Evolutionary conservation across 2,329 filamentous ascomycete genomes (phyloP).

Genomic region (Calonectria honghensis): DNA sequence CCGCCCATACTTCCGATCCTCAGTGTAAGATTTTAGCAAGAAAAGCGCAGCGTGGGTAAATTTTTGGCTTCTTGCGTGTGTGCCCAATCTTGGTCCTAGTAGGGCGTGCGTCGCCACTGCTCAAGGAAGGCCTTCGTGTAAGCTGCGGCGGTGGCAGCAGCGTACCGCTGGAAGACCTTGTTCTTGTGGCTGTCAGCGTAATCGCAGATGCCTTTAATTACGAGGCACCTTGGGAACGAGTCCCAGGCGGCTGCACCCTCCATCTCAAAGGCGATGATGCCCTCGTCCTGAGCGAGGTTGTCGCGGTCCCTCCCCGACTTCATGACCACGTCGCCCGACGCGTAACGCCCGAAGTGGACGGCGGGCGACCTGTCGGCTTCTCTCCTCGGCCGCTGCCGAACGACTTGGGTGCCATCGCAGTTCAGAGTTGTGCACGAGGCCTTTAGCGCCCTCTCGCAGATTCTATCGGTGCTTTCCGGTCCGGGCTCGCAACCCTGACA

Average conservation of each 20-base stretch:
- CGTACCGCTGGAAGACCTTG: conserved; percentile 4
- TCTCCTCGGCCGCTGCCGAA: not conserved
- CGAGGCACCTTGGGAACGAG: not conserved
- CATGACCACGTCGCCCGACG: conserved; percentile 17
- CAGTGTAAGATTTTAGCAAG: too few relatives aligned
- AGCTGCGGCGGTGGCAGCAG: conserved; percentile 17
- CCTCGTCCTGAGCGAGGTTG: not conserved
- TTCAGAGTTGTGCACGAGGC: not conserved
- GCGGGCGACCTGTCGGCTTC: not conserved
- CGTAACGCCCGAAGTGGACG: conserved; percentile 12
- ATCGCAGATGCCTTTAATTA: conserved; percentile 26
- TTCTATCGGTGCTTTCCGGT: not conserved
- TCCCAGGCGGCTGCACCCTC: conserved; percentile 17
- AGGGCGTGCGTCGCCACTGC: not conserved
- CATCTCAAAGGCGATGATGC: conserved; percentile 25
- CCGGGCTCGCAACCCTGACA: not conserved
- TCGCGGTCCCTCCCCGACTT: conserved; percentile 19
- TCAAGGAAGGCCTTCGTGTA: conserved; percentile 17
- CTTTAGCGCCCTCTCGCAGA: not conserved
- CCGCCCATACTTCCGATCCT: not conserved
- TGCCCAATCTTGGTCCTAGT: too few relatives aligned
- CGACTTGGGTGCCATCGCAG: not conserved
- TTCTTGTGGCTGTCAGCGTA: conserved; percentile 28
- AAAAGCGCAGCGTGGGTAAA: not conserved
- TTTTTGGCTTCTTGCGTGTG: not conserved